A percentile compares a stretch with the other conserved stretches of the same genome.
phyloP scores from a whole-genome alignment of 495 filamentous ascomycete species.

The Pyrenula aspistea region DNA sequence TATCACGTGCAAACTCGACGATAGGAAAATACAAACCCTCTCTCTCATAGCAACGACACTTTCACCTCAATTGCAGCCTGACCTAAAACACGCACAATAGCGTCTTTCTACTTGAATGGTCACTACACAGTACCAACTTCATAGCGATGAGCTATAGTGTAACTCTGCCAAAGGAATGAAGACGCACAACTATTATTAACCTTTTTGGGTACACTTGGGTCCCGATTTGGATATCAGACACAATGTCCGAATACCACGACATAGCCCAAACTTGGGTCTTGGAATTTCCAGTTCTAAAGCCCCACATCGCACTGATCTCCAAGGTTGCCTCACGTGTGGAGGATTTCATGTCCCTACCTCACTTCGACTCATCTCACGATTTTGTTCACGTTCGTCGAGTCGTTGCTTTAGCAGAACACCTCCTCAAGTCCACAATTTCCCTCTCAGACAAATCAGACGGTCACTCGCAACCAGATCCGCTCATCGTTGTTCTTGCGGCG shows the following conservation, averaged over 20 bases:
- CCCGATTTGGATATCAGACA: no score
- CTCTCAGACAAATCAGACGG: slow-evolving; percentile 26
- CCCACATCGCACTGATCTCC: neutral
- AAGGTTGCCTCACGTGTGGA: neutral
- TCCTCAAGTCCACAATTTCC: slow-evolving; percentile 25
- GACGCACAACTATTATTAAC: no score
- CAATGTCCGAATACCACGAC: neutral
- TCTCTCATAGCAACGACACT: no score
- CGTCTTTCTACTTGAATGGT: no score
- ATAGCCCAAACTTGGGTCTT: neutral
- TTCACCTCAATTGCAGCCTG: no score
- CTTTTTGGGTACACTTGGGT: no score
- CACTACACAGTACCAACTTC: no score
- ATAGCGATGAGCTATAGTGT: no score
- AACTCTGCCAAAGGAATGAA: no score
- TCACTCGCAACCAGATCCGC: neutral
- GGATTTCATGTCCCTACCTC: slow-evolving; percentile 51
- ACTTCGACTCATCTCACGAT: slow-evolving; percentile 77
- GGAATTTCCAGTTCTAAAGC: neutral
- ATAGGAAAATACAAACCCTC: no score
- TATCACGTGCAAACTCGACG: no score
- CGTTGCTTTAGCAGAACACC: slow-evolving; percentile 51
- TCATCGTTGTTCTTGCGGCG: slow-evolving; percentile 57
- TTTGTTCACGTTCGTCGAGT: slow-evolving; percentile 76
- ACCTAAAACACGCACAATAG: no score